Percentiles rank a stretch among this genome's conserved stretches.
Conservation (phyloP, 345 rosid species). For the Gossypium stocksii region DNA sequence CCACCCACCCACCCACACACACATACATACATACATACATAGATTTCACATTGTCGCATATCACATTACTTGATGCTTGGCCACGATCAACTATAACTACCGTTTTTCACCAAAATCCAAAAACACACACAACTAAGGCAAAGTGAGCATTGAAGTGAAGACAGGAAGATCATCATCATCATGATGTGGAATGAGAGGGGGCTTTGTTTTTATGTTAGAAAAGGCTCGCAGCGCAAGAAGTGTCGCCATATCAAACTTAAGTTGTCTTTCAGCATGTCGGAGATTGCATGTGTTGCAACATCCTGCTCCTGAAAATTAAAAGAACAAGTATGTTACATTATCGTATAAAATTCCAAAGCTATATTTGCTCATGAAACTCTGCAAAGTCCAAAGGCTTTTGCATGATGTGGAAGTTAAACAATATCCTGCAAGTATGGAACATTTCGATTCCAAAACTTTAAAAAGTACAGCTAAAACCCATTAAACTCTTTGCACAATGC, state of each 20-base stretch:
- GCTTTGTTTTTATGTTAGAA: conserved; percentile 5
- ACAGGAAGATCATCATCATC: not conserved
- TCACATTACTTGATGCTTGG: conserved; percentile 2
- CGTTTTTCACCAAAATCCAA: not conserved
- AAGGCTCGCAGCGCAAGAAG: conserved; percentile 24
- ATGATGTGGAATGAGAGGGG: not conserved
- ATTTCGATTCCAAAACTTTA: not conserved
- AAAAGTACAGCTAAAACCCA: not conserved
- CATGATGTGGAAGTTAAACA: not conserved
- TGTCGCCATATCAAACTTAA: conserved; percentile 40
- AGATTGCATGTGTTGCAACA: conserved; percentile 16
- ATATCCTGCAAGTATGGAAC: not conserved
- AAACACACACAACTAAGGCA: not conserved
- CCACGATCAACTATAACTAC: not conserved
- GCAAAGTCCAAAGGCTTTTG: not conserved
- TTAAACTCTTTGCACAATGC: not conserved
- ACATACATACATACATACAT: too few species aligned
- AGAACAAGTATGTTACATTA: not conserved
- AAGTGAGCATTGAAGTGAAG: not conserved
- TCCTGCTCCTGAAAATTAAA: conserved; percentile 28
- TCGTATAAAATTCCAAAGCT: not conserved
- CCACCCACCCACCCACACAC: too few species aligned
- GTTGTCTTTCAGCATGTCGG: conserved; percentile 32
- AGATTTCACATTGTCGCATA: not conserved
- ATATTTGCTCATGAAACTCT: not conserved